These are phyloP conservation scores for Pythium pyrilobum DNA, from an alignment of 352 stramenopile species.

Conservation along the genomic window DNA sequence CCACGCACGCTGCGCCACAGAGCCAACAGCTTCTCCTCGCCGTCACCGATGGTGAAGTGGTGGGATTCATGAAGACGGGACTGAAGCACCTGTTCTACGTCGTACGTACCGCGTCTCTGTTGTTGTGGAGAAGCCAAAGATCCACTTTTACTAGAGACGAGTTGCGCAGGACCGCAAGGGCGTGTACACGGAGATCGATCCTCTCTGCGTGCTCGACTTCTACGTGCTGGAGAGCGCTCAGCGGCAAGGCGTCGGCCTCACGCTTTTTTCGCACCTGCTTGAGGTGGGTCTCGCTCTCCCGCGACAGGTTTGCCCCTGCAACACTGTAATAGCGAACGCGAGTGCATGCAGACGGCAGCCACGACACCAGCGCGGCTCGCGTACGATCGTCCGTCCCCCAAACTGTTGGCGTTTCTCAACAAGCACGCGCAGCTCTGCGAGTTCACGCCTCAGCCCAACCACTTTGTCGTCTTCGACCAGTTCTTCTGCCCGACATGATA, in stretches of 20 bases:
- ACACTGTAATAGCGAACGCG: not conserved
- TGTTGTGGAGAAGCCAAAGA: not conserved
- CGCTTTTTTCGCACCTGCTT: conserved; percentile 62
- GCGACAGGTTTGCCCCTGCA: not conserved
- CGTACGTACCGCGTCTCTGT: conserved; percentile 21
- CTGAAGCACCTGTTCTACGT: conserved; percentile 76
- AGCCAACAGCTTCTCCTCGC: conserved; percentile 41
- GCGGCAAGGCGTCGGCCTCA: conserved; percentile 46
- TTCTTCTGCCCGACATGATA: too few relatives aligned
- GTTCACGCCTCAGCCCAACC: conserved; percentile 71
- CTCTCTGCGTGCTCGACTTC: conserved; percentile 78
- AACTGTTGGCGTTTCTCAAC: conserved; percentile 68
- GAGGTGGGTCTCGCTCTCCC: conserved; percentile 13
- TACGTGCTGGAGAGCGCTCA: conserved; percentile 55
- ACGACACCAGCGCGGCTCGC: conserved; percentile 29
- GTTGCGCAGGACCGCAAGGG: conserved; percentile 37
- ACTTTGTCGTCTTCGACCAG: conserved; percentile 79
- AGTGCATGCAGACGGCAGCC: too few relatives aligned
- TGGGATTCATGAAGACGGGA: conserved; percentile 63
- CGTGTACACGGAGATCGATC: conserved; percentile 65
- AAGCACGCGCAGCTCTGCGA: conserved; percentile 55
- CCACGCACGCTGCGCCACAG: conserved; percentile 18
- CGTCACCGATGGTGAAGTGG: conserved; percentile 12
- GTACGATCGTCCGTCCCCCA: conserved; percentile 78
- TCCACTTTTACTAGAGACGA: too few relatives aligned